Conservation (phyloP, 345 rosid species). For the Iberis pinnata region DNA sequence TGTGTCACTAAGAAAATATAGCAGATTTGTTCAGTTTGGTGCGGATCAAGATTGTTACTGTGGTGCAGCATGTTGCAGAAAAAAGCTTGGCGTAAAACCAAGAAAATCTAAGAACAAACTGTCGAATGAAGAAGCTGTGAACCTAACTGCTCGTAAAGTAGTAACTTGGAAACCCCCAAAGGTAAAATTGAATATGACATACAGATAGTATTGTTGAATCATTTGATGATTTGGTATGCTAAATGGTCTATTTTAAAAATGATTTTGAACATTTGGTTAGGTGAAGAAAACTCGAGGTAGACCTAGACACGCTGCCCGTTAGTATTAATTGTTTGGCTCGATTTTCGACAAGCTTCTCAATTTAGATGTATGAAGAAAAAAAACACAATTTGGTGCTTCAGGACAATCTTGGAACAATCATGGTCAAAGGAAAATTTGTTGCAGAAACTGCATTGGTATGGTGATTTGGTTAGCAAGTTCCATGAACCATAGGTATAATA, state of each 20-base stretch:
- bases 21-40: slow-evolving; percentile 54
- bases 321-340: slow-evolving; percentile 18
- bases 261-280: slow-evolving; percentile 32
- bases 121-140: slow-evolving; percentile 69
- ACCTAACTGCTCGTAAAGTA: slow-evolving; percentile 63
- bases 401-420: slow-evolving; percentile 40
- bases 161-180: slow-evolving; percentile 51
- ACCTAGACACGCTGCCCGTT: slow-evolving; percentile 38
- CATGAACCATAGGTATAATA: slow-evolving; percentile 39
- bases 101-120: slow-evolving; percentile 57
- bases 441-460: slow-evolving; percentile 60
- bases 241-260: background rate
- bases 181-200: slow-evolving; percentile 36
- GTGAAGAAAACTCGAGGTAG: slow-evolving; percentile 45
- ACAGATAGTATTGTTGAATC: slow-evolving; percentile 11
- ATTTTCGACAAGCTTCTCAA: slow-evolving; percentile 19
- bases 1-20: no score
- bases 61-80: slow-evolving; percentile 75
- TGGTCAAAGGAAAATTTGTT: slow-evolving; percentile 20
- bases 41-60: slow-evolving; percentile 99
- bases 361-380: background rate
- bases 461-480: slow-evolving; percentile 49
- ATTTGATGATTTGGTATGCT: background rate
- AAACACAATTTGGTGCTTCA: slow-evolving; percentile 27
- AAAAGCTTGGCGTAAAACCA: slow-evolving; percentile 86